Evolutionary conservation across 1,139 yeast species (phyloP).

Genomic region (Protomyces lactucae-debilis): DNA sequence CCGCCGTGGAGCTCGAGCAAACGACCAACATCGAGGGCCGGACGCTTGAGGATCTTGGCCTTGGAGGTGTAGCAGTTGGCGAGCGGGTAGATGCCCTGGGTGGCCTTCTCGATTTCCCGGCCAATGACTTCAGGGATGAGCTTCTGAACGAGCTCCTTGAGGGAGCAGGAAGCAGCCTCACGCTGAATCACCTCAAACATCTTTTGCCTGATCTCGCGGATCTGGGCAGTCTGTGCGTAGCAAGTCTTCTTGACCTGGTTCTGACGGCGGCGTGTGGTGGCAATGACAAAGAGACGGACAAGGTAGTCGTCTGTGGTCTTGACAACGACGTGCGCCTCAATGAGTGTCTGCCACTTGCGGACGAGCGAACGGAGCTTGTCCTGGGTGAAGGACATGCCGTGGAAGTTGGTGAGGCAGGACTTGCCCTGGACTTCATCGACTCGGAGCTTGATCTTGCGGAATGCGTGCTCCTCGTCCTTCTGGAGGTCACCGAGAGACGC

Average conservation of each 20-base stretch:
- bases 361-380: constrained; percentile 87
- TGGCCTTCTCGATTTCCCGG: constrained; percentile 83
- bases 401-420: constrained; percentile 90
- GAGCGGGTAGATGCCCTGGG: constrained; percentile 79
- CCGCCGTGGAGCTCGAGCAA: constrained; percentile 86
- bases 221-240: constrained; percentile 85
- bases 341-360: constrained; percentile 90
- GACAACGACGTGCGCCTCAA: constrained; percentile 86
- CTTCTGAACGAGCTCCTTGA: constrained; percentile 82
- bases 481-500: constrained; percentile 84
- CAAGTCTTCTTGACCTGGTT: constrained; percentile 88
- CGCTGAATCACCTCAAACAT: constrained; percentile 80
- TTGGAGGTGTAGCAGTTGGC: constrained; percentile 90
- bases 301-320: constrained; percentile 90
- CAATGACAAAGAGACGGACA: constrained; percentile 82
- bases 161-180: constrained; percentile 77
- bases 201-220: constrained; percentile 81
- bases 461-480: constrained; percentile 88
- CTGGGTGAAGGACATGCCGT: constrained; percentile 86
- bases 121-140: constrained; percentile 88
- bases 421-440: constrained; percentile 92
- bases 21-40: constrained; percentile 85
- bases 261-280: constrained; percentile 85
- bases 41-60: constrained; percentile 86
- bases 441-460: constrained; percentile 84